These are phyloP conservation scores for Inonotus hispidus DNA, from an alignment of 1,284 basidiomycete species.

Conservation along the genomic window DNA sequence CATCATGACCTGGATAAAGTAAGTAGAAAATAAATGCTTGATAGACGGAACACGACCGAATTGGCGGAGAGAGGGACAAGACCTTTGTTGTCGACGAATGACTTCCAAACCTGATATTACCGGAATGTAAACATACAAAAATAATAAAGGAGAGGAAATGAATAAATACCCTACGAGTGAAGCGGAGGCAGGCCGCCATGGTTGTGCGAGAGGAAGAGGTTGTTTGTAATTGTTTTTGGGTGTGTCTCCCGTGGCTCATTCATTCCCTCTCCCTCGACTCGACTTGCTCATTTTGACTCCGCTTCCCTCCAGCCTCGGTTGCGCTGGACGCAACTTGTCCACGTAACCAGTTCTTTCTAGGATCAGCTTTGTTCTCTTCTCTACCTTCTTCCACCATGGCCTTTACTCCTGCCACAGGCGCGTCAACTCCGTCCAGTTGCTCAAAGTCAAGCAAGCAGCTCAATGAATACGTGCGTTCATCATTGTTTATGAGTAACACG, in stretches of 20 bases:
- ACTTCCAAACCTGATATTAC: constrained; percentile 69
- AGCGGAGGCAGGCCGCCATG: constrained; percentile 63
- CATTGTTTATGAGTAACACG: not conserved
- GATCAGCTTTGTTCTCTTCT: not conserved
- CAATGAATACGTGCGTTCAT: constrained; percentile 15
- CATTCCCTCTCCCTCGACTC: not conserved
- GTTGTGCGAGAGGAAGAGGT: constrained; percentile 9
- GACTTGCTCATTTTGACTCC: not conserved
- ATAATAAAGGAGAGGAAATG: not conserved
- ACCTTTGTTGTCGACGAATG: constrained; percentile 73
- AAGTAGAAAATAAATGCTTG: not conserved
- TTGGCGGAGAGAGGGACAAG: not conserved
- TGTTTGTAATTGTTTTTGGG: not conserved
- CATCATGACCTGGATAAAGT: constrained; percentile 57
- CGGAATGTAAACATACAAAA: not conserved
- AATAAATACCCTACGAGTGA: constrained; percentile 47
- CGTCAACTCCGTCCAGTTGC: constrained; percentile 2
- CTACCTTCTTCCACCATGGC: constrained; percentile 4
- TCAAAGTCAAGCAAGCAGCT: constrained; percentile 13
- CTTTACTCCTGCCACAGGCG: constrained; percentile 10
- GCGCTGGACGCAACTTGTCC: constrained; percentile 19
- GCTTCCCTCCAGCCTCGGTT: constrained; percentile 10
- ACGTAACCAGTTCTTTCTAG: not conserved
- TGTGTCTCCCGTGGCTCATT: not conserved
- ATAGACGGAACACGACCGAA: not conserved